These are phyloP conservation scores for Cyanidioschyzon merolae DNA, from an alignment of 23 red algal species.

Conservation along the genomic window DNA sequence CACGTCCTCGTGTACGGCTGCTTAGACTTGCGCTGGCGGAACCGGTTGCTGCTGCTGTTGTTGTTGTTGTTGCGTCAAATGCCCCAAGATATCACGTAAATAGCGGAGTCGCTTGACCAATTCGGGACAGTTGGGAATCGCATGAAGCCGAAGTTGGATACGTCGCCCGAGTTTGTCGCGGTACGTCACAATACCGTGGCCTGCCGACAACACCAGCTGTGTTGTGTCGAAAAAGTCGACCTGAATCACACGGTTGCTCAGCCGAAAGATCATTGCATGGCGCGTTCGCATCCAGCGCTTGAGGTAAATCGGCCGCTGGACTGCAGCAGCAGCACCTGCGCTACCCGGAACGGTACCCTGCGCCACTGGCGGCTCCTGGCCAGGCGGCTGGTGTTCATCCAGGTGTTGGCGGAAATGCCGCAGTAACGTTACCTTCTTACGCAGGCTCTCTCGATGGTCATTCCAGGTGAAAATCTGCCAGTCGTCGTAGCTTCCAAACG, in stretches of 20 bases:
- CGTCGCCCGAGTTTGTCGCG: constrained; percentile 26
- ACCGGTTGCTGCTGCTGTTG: no score
- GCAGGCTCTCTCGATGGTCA: constrained; percentile 3
- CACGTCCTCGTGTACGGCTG: no score
- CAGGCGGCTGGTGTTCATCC: constrained; percentile 11
- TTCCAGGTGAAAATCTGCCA: not conserved
- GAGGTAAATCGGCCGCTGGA: constrained; percentile 13
- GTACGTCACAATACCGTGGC: constrained; percentile 20
- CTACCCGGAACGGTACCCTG: not conserved
- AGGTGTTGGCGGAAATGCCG: constrained; percentile 27
- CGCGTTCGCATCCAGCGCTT: constrained; percentile 24
- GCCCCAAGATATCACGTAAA: constrained; percentile 19
- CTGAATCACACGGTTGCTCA: constrained; percentile 33
- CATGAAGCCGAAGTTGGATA: constrained; percentile 11
- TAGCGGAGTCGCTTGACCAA: constrained; percentile 27
- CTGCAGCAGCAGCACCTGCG: not conserved
- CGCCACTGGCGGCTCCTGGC: not conserved
- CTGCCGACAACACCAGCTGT: constrained; percentile 20
- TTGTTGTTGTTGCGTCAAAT: not conserved
- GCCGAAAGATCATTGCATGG: constrained; percentile 23
- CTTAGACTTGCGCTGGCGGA: no score
- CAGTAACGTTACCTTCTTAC: constrained; percentile 20
- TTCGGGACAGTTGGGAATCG: constrained; percentile 19
- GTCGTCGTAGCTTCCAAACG: constrained; percentile 18
- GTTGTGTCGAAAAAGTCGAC: constrained; percentile 30